Evolutionary conservation across 805 yeast species (phyloP), one percentile per base, ranked within the genome.

Genomic region (Schwanniomyces polymorphus): DNA sequence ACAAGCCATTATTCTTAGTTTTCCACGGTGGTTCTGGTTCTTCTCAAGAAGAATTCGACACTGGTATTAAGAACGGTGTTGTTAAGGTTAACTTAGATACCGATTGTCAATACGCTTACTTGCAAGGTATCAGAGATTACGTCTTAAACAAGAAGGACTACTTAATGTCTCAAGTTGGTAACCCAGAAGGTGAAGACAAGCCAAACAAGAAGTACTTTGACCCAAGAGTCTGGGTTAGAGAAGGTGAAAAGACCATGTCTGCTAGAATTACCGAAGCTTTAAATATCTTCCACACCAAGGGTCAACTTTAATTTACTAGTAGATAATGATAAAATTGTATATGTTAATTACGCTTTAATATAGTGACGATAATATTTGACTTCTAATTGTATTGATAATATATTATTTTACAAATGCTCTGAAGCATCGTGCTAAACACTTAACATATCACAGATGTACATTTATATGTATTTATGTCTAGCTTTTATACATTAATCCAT

Each of bases 11-110:
- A 69, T 94, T 84, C 88, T 83, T 94, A 62, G 99, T 94, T 60
- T 94, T 94, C 97, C 99, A 94, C 84, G 99, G 99, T 80, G 99
- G 99, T 76, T 94, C 99, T 55, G 99, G 99, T 76, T 94, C 99
- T 47, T 66, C 94, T 58, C 95, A 87, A 76, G 72, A 76, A 57
- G 99, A 94, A 79, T 94, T 88, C 75, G 86, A 88, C 78, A 83
- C 84, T 59, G 99, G 91, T 70, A 94, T 94, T 76, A 73, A 70
- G 70, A 79, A 82, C 78, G 99, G 99, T 82, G 97, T 91, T 63
- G 97, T 91, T 66, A 94, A 94, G 86, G 99, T 94, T 72, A 94
- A 94, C 85, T 84, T 94, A 74, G 99, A 94, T 80, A 94, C 99
- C 62, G 99, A 94, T 80, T 89, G 97, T 77, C 99, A 94, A 81